These are phyloP conservation scores for Gynostemma pentaphyllum DNA, from an alignment of 306 rosid species.

Conservation along the genomic window DNA sequence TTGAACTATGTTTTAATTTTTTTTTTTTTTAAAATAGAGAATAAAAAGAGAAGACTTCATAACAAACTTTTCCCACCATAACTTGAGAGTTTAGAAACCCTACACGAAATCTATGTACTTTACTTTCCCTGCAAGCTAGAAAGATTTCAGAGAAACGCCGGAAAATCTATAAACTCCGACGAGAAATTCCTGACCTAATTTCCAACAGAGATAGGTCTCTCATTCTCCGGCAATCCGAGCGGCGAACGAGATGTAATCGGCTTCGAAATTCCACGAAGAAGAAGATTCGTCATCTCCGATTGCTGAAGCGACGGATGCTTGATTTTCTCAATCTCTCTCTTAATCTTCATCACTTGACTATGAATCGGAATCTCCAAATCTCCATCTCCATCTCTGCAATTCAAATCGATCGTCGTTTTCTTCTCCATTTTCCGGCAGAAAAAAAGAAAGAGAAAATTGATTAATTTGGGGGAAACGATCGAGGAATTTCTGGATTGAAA, in stretches of 20 bases:
- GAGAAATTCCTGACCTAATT: constrained; percentile 3
- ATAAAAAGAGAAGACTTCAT: too few species aligned
- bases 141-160: too few species aligned
- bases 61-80: not conserved
- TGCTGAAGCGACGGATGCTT: constrained; percentile 53
- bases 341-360: constrained; percentile 72
- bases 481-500: too few species aligned
- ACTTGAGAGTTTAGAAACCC: not conserved
- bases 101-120: not conserved
- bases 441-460: too few species aligned
- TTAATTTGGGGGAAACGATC: not conserved
- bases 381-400: not conserved
- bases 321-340: constrained; percentile 54
- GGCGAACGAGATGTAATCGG: constrained; percentile 58
- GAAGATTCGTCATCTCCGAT: constrained; percentile 25
- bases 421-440: too few species aligned
- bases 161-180: not conserved
- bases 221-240: constrained; percentile 30
- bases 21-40: too few species aligned
- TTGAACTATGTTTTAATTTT: too few species aligned
- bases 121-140: not conserved
- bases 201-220: constrained; percentile 27
- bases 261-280: constrained; percentile 21
- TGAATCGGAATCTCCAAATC: constrained; percentile 32
- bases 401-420: not conserved